phyloP scores from a whole-genome alignment of 331 rosid genomes.

The Acacia concinna region DNA sequence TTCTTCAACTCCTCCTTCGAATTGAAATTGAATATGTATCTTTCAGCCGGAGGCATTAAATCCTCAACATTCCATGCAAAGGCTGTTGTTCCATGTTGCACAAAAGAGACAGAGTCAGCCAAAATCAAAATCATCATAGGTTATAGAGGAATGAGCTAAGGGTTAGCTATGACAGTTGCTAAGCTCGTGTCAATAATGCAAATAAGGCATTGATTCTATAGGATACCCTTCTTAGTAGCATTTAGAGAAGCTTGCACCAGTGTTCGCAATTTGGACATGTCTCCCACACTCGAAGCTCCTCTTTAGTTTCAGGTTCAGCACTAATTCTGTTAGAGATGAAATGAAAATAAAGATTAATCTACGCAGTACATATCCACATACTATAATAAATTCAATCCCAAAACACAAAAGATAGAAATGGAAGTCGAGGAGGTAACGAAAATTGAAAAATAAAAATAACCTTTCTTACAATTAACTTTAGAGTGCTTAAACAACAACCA shows the following conservation, averaged over 20 bases:
- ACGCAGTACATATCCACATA: neutral
- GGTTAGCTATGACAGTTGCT: neutral
- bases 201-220: neutral
- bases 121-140: neutral
- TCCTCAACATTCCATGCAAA: constrained; percentile 72
- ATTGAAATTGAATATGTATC: constrained; percentile 71
- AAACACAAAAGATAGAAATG: neutral
- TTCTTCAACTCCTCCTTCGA: constrained; percentile 71
- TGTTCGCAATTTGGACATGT: constrained; percentile 74
- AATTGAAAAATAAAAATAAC: neutral
- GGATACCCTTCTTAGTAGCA: constrained; percentile 79
- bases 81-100: constrained; percentile 39
- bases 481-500: neutral
- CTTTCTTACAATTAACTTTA: neutral
- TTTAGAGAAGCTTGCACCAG: constrained; percentile 70
- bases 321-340: neutral
- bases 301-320: neutral
- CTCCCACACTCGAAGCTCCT: constrained; percentile 27
- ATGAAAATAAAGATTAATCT: neutral
- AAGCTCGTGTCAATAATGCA: neutral
- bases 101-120: neutral
- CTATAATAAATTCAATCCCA: neutral
- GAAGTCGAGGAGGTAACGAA: neutral
- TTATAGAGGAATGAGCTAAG: neutral
- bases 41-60: constrained; percentile 84